Conservation (phyloP, 192 early-diverging fungal genomes). For the Chytriomyces hyalinus region DNA sequence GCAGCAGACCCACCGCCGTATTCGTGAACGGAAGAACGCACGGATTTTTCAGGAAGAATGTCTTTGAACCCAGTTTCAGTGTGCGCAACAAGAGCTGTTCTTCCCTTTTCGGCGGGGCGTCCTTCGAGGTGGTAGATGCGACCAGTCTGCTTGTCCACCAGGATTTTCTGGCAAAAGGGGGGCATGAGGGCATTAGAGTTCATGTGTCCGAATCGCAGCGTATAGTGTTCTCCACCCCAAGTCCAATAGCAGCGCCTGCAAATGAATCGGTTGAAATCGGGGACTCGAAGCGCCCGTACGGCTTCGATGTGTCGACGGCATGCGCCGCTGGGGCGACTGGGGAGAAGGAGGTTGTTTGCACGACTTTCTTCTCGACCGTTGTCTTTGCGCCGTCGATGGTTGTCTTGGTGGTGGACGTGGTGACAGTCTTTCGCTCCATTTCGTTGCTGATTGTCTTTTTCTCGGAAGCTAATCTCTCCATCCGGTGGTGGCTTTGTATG, state of each 20-base stretch:
- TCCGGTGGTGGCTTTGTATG: too few species aligned
- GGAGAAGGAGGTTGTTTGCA: background rate
- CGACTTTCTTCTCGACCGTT: background rate
- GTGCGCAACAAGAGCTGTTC: constrained; percentile 10
- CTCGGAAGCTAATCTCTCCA: too few species aligned
- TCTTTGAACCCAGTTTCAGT: constrained; percentile 2
- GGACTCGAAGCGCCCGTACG: constrained; percentile 14
- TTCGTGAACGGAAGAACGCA: constrained; percentile 75
- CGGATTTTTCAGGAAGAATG: constrained; percentile 17
- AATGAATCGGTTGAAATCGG: constrained; percentile 19
- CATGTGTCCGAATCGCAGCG: background rate
- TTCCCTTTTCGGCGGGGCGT: constrained; percentile 23
- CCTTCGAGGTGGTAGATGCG: constrained; percentile 14
- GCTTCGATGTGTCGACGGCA: background rate
- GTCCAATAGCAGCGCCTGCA: constrained; percentile 17
- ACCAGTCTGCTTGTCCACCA: constrained; percentile 19
- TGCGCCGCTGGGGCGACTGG: background rate
- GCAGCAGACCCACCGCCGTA: constrained; percentile 74
- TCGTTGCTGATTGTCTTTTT: too few species aligned
- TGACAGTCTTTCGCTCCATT: too few species aligned
- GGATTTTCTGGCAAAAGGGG: background rate
- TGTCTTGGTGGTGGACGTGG: too few species aligned
- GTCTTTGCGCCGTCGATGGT: background rate
- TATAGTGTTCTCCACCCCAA: background rate
- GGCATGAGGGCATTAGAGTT: background rate